Evolutionary conservation across 2,329 filamentous ascomycete species (phyloP), one percentile per base, ranked within the genome.

Genomic region (Aspergillus ruber): DNA sequence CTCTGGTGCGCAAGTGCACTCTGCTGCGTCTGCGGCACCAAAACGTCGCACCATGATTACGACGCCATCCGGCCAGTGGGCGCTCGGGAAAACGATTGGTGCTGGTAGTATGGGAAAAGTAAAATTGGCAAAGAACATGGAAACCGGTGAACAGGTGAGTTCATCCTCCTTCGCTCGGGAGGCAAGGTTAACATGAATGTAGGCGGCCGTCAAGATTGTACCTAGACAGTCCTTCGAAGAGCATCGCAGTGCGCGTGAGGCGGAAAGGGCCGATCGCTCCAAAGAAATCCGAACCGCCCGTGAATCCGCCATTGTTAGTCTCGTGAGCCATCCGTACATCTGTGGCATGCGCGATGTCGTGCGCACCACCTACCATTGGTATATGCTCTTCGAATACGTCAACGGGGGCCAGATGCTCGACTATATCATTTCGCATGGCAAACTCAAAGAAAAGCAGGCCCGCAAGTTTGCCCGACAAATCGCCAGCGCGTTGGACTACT

Each of bases 401-500:
- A 96, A 98, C 64, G 93, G 93, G 42, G 93, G 93, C 15, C 93
- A 98, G 72, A 97, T 98, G 93, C 83, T 98, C 52, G 93, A 98
- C 74, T 98, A 97, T 71, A 98, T 98, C 68, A 98, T 98, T 65
- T 96, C 90, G 3, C 93, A 98, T 63, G 93, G 91, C 49, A 88
- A 94, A 62, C 76, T 98, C 54, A 97, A 97, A 76, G 93, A 98
- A 74, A 97, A 97, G 71, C 91, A 95, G 70, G 93, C 93, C 7
- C 84, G 93, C 61, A 97, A 97, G 68, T 98, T 98, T 68, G 94
- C 89, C 56, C 86, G 93, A 36, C 93, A 98, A 72, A 97, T 98
- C 56, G 90, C 91, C 29, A 96, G 91, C 64, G 90, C 93, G 27
- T 77, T 98, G 48, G 93, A 98, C 68, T 98, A 97, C 71, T 96